A percentile compares a stretch with the other conserved stretches of the same genome.
Conservation (phyloP, 768 basidiomycete species). For the Epithele typhae region DNA sequence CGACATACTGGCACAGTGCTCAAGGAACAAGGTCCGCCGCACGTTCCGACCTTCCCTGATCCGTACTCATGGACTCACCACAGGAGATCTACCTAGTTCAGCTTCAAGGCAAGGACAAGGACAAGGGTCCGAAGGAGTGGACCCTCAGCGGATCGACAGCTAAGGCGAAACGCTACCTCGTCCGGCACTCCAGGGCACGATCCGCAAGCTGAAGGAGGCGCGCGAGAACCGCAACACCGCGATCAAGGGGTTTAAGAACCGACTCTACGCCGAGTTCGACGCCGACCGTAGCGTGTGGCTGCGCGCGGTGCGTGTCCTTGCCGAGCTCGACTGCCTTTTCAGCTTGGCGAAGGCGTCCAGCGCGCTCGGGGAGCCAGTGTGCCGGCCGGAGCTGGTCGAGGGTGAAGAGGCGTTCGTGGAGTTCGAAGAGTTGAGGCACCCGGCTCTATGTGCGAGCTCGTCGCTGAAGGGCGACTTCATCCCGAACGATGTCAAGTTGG, state of each 20-base stretch:
- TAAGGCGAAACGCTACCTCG: constrained; percentile 73
- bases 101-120: constrained; percentile 48
- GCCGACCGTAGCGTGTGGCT: constrained; percentile 77
- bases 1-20: constrained; percentile 73
- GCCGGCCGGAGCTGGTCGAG: constrained; percentile 85
- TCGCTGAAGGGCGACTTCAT: constrained; percentile 70
- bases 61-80: background rate
- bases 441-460: constrained; percentile 68
- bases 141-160: constrained; percentile 73
- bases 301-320: constrained; percentile 76
- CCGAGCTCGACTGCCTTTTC: constrained; percentile 95
- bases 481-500: constrained; percentile 87
- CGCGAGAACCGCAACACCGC: constrained; percentile 79
- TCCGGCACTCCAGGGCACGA: constrained; percentile 66
- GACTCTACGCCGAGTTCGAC: constrained; percentile 79
- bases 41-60: background rate
- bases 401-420: constrained; percentile 77
- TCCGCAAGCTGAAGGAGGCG: constrained; percentile 88
- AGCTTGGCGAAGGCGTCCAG: constrained; percentile 84
- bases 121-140: constrained; percentile 80
- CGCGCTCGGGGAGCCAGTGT: constrained; percentile 92
- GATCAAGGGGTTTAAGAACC: constrained; percentile 79
- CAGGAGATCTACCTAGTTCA: constrained; percentile 92
- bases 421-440: constrained; percentile 88
- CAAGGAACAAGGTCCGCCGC: constrained; percentile 66